A percentile compares a stretch with the other conserved stretches of the same genome.
Evolutionary conservation across 805 yeast species (phyloP).

Genomic region (Lipomyces yamanashiensis): DNA sequence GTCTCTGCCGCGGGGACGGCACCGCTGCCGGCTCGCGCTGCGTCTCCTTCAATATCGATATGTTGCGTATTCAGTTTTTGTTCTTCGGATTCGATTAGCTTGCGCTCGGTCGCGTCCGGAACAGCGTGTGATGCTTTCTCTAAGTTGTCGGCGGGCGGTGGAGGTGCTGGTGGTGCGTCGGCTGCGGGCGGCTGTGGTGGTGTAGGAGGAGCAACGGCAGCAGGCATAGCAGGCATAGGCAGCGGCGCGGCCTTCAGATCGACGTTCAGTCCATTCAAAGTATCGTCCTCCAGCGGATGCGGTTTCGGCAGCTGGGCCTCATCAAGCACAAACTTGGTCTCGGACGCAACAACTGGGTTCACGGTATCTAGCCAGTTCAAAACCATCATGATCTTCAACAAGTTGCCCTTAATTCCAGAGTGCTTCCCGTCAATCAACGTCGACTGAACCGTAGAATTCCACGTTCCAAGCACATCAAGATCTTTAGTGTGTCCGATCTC

Average conservation of each 20-base stretch:
- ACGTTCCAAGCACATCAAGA: conserved; percentile 33
- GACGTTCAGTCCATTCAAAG: conserved; percentile 5
- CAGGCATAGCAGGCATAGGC: conserved; percentile 4
- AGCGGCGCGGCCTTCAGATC: neutral
- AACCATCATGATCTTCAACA: conserved; percentile 35
- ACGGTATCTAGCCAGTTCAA: conserved; percentile 34
- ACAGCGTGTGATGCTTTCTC: conserved; percentile 4
- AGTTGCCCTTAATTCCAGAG: conserved; percentile 32
- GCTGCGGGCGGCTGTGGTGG: conserved; percentile 4
- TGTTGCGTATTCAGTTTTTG: conserved; percentile 6
- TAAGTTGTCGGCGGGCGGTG: neutral
- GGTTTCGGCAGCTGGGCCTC: conserved; percentile 7
- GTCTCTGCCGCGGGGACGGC: conserved; percentile 11
- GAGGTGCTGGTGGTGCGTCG: neutral
- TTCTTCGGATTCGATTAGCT: neutral
- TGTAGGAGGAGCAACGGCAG: neutral
- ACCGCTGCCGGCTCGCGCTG: conserved; percentile 4
- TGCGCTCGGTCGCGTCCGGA: conserved; percentile 2
- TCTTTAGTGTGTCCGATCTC: conserved; percentile 15
- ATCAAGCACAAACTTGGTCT: conserved; percentile 10
- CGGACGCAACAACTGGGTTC: conserved; percentile 11
- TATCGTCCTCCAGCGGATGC: conserved; percentile 9
- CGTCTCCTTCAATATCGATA: conserved; percentile 9
- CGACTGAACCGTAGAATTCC: conserved; percentile 34
- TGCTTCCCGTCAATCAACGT: conserved; percentile 34